Evolutionary conservation across 106 monocot species (phyloP), one percentile per base, ranked within the genome.

Genomic region (Dendrobium nobile): DNA sequence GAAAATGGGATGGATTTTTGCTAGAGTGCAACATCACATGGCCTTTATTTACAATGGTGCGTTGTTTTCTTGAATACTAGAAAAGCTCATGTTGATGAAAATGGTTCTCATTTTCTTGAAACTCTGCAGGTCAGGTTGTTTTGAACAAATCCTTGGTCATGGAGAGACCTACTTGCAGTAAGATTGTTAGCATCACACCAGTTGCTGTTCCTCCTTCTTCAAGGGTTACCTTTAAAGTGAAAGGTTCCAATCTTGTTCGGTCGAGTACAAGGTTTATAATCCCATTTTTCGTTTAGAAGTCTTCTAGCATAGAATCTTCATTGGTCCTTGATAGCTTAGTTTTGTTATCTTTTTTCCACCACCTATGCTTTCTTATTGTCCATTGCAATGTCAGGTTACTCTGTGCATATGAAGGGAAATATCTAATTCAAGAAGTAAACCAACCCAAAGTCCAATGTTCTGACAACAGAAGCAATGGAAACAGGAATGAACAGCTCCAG

Each of bases 1-100:
- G 96, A 85, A 81, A 75, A 85, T 78, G 9, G 93, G 96, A 77
- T 93, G 89, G 93, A 37, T 96, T 5, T 96, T 82, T 82, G 88
- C 84, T 33, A 91, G 79, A 54, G 55, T 93, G 31, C 86, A 90
- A 77, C 79, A 96, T 77, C 84, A 82, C 27, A 68, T 89, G 28
- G 88, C 86, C 31, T 90, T 96, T 84, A 75, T 87, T 31, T 85
- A 84, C 81, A 84, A 93, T 84, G 96, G 96, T 96, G 7, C 19
- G 87, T 73, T 84, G n/a, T 7, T 73, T 73, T 72, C 70, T 37
- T 43, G 20, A 22, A 61, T 61, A 10, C n/a, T 61, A 2, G 22
- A 24, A 58, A 58, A 20, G 2, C 13, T 51, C 51, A 68, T 37
- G 31, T 48, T 20, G n/a, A 24, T 24, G 1, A 1, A 47, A 51